Conservation (phyloP, 352 stramenopile genomes). For the Phytophthora fragariaefolia region DNA sequence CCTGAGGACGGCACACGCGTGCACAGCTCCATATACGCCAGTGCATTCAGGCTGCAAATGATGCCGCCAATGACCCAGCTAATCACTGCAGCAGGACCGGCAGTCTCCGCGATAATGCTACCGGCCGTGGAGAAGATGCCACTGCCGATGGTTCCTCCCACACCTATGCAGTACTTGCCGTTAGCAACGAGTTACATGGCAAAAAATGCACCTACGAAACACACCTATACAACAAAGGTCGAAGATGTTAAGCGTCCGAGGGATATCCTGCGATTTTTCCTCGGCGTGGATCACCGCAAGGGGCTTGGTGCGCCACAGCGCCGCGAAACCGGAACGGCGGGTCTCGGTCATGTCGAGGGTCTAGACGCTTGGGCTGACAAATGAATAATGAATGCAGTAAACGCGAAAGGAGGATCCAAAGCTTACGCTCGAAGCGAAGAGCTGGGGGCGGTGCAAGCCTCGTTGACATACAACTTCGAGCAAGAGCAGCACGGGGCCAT, state of each 20-base stretch:
- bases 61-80: conserved; percentile 79
- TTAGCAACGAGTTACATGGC: too few relatives aligned
- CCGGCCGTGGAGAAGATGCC: conserved; percentile 87
- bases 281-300: conserved; percentile 65
- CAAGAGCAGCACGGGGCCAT: conserved; percentile 24
- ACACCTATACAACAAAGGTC: conserved; percentile 90
- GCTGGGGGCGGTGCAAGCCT: conserved; percentile 13
- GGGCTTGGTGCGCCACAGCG: conserved; percentile 62
- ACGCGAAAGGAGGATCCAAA: neutral
- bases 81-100: conserved; percentile 75
- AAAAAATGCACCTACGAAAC: too few relatives aligned
- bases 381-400: conserved; percentile 19
- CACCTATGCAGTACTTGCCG: conserved; percentile 81
- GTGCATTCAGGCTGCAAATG: conserved; percentile 71
- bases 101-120: conserved; percentile 69
- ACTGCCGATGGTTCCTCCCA: conserved; percentile 88
- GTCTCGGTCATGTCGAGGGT: conserved; percentile 29
- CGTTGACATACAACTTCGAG: conserved; percentile 17
- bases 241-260: conserved; percentile 66
- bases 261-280: conserved; percentile 53
- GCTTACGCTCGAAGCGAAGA: neutral
- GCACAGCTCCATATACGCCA: conserved; percentile 89
- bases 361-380: conserved; percentile 9
- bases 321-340: conserved; percentile 12
- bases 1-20: conserved; percentile 85